Base-by-base conservation (phyloP, 1,284 basidiomycete genomes). In the Cryptococcus wingfieldii region DNA sequence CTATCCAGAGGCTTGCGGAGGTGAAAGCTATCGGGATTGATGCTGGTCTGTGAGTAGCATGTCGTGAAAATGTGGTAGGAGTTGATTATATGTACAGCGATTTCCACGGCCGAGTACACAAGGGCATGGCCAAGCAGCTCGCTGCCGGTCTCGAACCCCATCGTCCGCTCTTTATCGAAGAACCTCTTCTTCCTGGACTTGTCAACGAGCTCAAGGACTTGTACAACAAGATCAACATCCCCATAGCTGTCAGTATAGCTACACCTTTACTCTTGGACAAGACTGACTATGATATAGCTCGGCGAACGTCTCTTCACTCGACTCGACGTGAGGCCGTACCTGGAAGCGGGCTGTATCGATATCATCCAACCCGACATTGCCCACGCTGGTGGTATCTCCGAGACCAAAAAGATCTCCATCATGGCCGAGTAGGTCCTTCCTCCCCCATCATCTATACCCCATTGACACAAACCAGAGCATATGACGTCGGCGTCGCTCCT, bases 71-170 rank as follows among this genome's bases (percentile, higher is more conserved):
- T 19, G n/a, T 18, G 16, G 6, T 47, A 31, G 37, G 6, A 13
- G 1, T 2, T 42, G n/a, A 42, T 14, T n/a, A 7, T 3, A 10
- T 37, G 5, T 41, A 10, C 1, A 70, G 68, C 23, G 79, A 80
- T 61, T 80, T 80, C 71, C 79, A 80, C 64, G 78, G 79, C 31
- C 74, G 73, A 38, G 78, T 88, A 25, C 86, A 88, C 71, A 86
- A 86, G 63, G 81, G 83, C 7, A 86, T 88, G 82, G 86, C 86
- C n/a, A 88, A 85, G 68, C 87, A 88, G 69, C 81, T 89, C 12
- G 86, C 84, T 4, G 81, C 80, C 56, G 74, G 83, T 3, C 80
- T 89, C 5, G 86, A 87, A 61, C 83, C 83, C 7, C 79, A 84
- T 53, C 79, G 81, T 34, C 85, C 86, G 0, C 72, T 89, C 18